A percentile compares a stretch with the other conserved stretches of the same genome.
These are phyloP conservation scores for Ceratocystis diversiconidia DNA, from an alignment of 2,329 filamentous ascomycete genomes.

Conservation along the genomic window DNA sequence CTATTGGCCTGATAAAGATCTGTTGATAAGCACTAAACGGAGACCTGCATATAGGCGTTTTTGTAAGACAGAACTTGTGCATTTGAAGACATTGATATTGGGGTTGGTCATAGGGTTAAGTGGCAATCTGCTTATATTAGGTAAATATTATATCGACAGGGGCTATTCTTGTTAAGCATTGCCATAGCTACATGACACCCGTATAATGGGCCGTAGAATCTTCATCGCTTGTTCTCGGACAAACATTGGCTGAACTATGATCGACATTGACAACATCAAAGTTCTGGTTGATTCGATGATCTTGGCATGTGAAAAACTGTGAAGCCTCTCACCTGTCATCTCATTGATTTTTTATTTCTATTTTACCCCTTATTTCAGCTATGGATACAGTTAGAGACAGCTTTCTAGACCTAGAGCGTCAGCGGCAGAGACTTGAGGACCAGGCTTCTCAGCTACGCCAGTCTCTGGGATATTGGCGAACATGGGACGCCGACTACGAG, in stretches of 20 bases:
- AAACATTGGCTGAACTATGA: not conserved
- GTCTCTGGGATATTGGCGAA: slow-evolving; percentile 74
- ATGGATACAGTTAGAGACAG: slow-evolving; percentile 35
- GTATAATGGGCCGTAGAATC: not conserved
- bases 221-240: not conserved
- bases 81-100: too few relatives aligned
- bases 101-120: not conserved
- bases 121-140: not conserved
- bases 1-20: slow-evolving; percentile 16
- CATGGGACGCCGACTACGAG: slow-evolving; percentile 86
- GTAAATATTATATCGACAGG: not conserved
- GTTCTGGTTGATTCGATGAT: slow-evolving; percentile 6
- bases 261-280: not conserved
- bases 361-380: slow-evolving; percentile 6
- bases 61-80: too few relatives aligned
- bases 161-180: not conserved
- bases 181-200: not conserved
- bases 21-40: slow-evolving; percentile 2
- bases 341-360: not conserved
- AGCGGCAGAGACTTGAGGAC: slow-evolving; percentile 59
- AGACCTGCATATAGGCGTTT: not conserved
- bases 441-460: slow-evolving; percentile 56
- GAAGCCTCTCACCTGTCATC: not conserved
- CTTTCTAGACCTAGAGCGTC: slow-evolving; percentile 57
- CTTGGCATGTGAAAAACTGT: slow-evolving; percentile 2